Evolutionary conservation across 2,329 filamentous ascomycete species (phyloP), one percentile per base, ranked within the genome.

Genomic region (Graphilbum fragrans): DNA sequence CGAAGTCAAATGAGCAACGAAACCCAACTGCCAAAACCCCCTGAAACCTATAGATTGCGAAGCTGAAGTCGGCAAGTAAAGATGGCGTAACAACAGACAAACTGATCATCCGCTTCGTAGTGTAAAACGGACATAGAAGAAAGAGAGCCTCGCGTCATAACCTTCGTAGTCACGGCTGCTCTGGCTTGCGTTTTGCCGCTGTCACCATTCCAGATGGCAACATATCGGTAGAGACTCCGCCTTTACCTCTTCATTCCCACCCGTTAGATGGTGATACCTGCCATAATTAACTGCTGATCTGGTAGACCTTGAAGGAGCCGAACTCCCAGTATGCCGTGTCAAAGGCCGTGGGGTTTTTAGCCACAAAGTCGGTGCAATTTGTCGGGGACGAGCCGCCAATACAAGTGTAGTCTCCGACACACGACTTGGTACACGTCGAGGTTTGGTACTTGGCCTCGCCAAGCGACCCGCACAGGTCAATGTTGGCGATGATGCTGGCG

Each of bases 281-380:
- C 23, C 23, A 12, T 7, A 27, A 7, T 7, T 12, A 27, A 7
- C 23, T 7, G 23, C 23, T 27, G 23, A 5, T 31, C 14, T 64
- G 58, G 52, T 78, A 82, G 3, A 82, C 67, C 46, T 72, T 61
- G 47, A 82, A 79, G 10, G 61, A 56, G 2, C 68, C 71, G 59
- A 82, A 79, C 58, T 74, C 75, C 80, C 72, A 85, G 53, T 67
- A 83, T 2, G 72, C 79, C 52, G 73, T 66, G 35, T 58, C 63
- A 54, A 76, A 82, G 2, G 59, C 70, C 18, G 53, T 57, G 18
- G 69, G 75, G 48, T 74, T 70, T 41, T 69, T 71, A 6, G 74
- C 68, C 8, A 80, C 76, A 46, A 65, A 73, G 38, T 73, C 65
- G 4, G 62, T 62, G 52, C 77, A 82, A 42, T 66, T 76, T 19